Percentiles rank a stretch among this genome's conserved stretches.
These are phyloP conservation scores for Echinosophora koreensis DNA, from an alignment of 306 rosid genomes.

Conservation along the genomic window DNA sequence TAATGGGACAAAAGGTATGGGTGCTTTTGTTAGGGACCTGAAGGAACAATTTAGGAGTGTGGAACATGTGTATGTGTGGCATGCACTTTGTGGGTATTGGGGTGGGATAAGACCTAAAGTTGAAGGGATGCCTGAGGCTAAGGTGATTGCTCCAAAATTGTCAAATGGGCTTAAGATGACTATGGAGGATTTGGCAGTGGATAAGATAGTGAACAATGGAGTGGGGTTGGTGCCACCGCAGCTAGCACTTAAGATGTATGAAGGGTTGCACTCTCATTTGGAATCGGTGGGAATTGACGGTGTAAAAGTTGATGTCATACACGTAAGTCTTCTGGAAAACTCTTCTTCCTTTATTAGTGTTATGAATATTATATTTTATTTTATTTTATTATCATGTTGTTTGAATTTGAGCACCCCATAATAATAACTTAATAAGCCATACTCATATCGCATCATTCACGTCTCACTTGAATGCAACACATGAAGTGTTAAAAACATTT, in stretches of 20 bases:
- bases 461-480: too few species aligned
- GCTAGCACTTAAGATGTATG: slow-evolving; percentile 56
- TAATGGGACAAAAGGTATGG: slow-evolving; percentile 49
- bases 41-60: slow-evolving; percentile 68
- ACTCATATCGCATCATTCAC: too few species aligned
- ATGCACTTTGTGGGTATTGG: slow-evolving; percentile 86
- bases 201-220: slow-evolving; percentile 62
- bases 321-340: slow-evolving; percentile 54
- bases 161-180: slow-evolving; percentile 57
- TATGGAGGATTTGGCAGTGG: slow-evolving; percentile 83
- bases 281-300: slow-evolving; percentile 74
- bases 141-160: slow-evolving; percentile 58
- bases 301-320: slow-evolving; percentile 77
- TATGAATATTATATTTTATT: too few species aligned
- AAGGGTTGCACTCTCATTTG: slow-evolving; percentile 68
- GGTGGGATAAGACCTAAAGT: slow-evolving; percentile 71
- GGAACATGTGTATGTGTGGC: slow-evolving; percentile 82
- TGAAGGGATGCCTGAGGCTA: slow-evolving; percentile 55
- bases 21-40: slow-evolving; percentile 67
- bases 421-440: too few species aligned
- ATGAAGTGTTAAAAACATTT: too few species aligned
- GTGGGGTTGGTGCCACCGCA: slow-evolving; percentile 77
- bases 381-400: too few species aligned
- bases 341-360: not conserved
- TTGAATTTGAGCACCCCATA: too few species aligned